These are phyloP conservation scores for Dioscorea dumetorum DNA, from an alignment of 106 monocot genomes.

Conservation along the genomic window DNA sequence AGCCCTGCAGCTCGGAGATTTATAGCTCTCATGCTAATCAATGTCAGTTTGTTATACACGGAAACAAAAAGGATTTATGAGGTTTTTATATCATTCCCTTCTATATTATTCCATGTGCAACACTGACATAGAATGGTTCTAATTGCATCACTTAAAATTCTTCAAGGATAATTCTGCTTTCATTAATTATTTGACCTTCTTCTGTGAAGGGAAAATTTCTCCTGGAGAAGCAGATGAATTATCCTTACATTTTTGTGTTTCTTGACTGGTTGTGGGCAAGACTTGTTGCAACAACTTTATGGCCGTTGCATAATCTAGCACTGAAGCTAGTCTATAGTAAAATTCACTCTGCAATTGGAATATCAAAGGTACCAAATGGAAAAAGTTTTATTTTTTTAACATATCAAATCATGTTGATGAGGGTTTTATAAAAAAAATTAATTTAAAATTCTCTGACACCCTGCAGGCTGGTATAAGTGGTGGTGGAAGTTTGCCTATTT, in stretches of 20 bases:
- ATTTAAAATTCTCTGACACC: background rate
- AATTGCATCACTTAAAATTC: background rate
- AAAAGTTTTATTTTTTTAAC: background rate
- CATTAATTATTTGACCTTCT: background rate
- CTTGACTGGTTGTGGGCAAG: constrained; percentile 57
- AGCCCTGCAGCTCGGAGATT: constrained; percentile 57
- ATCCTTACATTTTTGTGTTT: constrained; percentile 15
- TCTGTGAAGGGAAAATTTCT: constrained; percentile 58
- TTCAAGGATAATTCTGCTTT: background rate
- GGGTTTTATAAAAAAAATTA: no score
- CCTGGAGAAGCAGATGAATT: constrained; percentile 23
- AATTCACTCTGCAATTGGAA: constrained; percentile 74
- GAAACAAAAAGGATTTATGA: constrained; percentile 78
- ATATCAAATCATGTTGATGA: no score
- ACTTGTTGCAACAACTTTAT: constrained; percentile 53
- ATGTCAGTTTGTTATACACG: constrained; percentile 75
- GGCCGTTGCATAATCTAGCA: constrained; percentile 73
- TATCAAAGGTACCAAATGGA: constrained; percentile 56
- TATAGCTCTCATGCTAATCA: constrained; percentile 56
- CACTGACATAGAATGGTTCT: no score
- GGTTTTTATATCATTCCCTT: constrained; percentile 21
- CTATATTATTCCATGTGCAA: background rate
- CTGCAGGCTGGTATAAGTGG: constrained; percentile 95
- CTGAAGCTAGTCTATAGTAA: constrained; percentile 65
- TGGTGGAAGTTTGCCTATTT: constrained; percentile 76